A percentile compares a stretch with the other conserved stretches of the same genome.
Evolutionary conservation across 306 rosid species (phyloP).

Genomic region (Arachis stenosperma): DNA sequence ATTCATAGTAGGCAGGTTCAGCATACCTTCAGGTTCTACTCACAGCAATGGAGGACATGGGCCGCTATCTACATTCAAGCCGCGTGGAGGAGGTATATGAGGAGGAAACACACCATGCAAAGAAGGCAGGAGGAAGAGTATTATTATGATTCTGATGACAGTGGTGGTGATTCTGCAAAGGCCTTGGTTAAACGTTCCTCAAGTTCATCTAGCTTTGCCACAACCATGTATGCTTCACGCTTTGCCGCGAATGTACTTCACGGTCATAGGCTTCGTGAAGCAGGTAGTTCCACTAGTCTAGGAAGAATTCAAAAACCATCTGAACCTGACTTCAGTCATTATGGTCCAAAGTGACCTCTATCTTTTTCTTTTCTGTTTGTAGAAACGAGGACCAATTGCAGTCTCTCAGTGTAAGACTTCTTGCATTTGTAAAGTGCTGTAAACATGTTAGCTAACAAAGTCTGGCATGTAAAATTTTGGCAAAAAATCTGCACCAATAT

Average conservation of each 20-base stretch:
- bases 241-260: conserved; percentile 81
- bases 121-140: conserved; percentile 56
- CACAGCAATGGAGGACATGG: conserved; percentile 98
- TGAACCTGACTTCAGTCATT: conserved; percentile 75
- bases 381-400: conserved; percentile 13
- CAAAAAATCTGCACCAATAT: neutral
- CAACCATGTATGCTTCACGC: conserved; percentile 71
- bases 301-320: conserved; percentile 65
- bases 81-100: conserved; percentile 68
- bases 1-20: conserved; percentile 89
- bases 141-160: conserved; percentile 35
- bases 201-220: conserved; percentile 45
- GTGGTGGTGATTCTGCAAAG: conserved; percentile 32
- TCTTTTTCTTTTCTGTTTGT: neutral
- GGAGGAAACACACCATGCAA: conserved; percentile 52
- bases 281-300: conserved; percentile 43
- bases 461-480: neutral
- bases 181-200: conserved; percentile 33
- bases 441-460: neutral
- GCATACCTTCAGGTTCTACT: conserved; percentile 88
- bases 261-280: conserved; percentile 53
- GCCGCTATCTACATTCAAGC: conserved; percentile 86
- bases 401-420: neutral
- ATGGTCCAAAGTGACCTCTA: conserved; percentile 26
- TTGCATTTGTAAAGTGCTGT: conserved; percentile 2